phyloP scores from a whole-genome alignment of 371 early-diverging fungal genomes.

The Umbelopsis sp. region DNA sequence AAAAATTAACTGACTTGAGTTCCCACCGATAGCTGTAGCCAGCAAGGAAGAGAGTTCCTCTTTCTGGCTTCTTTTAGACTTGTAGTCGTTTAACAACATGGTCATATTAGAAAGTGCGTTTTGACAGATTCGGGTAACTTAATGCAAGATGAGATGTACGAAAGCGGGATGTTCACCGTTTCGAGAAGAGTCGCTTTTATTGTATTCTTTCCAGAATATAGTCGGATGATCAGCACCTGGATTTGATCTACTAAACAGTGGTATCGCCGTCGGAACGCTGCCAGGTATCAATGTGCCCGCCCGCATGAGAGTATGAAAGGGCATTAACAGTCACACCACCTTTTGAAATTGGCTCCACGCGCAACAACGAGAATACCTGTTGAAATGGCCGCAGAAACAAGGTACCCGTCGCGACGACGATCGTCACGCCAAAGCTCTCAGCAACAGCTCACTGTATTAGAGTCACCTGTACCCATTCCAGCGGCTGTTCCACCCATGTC shows the following conservation, averaged over 20 bases:
- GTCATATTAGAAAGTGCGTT: background rate
- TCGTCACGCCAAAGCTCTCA: conserved; percentile 3
- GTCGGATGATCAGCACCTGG: background rate
- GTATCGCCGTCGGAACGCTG: too few relatives aligned
- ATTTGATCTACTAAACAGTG: too few relatives aligned
- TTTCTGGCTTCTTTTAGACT: background rate
- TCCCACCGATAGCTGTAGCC: background rate
- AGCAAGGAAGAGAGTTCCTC: background rate
- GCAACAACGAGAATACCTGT: background rate
- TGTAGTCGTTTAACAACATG: background rate
- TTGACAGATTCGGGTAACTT: too few relatives aligned
- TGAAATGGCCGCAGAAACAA: conserved; percentile 5
- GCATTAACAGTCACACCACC: background rate
- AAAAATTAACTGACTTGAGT: background rate
- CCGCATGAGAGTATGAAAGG: too few relatives aligned
- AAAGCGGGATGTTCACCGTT: too few relatives aligned
- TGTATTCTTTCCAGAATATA: too few relatives aligned
- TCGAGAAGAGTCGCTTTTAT: too few relatives aligned
- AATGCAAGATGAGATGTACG: too few relatives aligned
- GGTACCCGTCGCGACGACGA: conserved; percentile 5
- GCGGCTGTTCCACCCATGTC: background rate
- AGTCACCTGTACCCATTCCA: background rate
- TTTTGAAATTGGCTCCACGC: background rate
- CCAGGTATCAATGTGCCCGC: too few relatives aligned
- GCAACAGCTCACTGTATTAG: background rate